These are phyloP conservation scores for Theileria luwenshuni DNA, from an alignment of 169 alveolate genomes.

Conservation along the genomic window DNA sequence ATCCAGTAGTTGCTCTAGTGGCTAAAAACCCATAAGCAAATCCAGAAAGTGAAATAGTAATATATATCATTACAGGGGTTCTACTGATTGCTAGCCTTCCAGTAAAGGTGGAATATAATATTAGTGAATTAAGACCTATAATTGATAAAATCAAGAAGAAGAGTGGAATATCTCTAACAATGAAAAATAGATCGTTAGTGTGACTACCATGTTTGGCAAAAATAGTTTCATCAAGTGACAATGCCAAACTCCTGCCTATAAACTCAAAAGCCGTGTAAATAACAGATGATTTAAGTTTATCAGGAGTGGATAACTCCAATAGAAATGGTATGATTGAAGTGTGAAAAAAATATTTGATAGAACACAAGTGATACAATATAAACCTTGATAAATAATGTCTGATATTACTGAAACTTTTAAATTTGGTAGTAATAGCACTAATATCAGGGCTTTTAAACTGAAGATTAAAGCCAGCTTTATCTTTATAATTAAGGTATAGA, in stretches of 20 bases:
- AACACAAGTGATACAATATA: conserved; percentile 4
- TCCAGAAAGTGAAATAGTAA: background rate
- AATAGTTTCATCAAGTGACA: conserved; percentile 18
- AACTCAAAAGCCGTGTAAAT: conserved; percentile 15
- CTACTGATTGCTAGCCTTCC: background rate
- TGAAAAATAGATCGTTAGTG: background rate
- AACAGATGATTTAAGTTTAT: conserved; percentile 16
- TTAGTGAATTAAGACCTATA: background rate
- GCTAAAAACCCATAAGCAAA: background rate
- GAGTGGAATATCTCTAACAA: conserved; percentile 1
- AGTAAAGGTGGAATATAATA: conserved; percentile 12
- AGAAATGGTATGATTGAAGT: conserved; percentile 25
- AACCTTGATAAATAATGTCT: conserved; percentile 5
- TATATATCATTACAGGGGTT: background rate
- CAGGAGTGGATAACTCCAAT: conserved; percentile 14
- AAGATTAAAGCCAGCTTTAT: background rate
- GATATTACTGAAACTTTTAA: background rate
- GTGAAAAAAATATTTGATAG: conserved; percentile 19
- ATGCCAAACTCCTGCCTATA: conserved; percentile 14
- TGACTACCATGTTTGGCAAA: conserved; percentile 6
- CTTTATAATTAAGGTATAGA: background rate
- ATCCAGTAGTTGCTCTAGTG: conserved; percentile 5
- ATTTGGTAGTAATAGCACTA: background rate
- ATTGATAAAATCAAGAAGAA: conserved; percentile 10
- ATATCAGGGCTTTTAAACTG: background rate